Evolutionary conservation across 2,329 filamentous ascomycete species (phyloP), one percentile per base, ranked within the genome.

Genomic region (Cercospora janseana): DNA sequence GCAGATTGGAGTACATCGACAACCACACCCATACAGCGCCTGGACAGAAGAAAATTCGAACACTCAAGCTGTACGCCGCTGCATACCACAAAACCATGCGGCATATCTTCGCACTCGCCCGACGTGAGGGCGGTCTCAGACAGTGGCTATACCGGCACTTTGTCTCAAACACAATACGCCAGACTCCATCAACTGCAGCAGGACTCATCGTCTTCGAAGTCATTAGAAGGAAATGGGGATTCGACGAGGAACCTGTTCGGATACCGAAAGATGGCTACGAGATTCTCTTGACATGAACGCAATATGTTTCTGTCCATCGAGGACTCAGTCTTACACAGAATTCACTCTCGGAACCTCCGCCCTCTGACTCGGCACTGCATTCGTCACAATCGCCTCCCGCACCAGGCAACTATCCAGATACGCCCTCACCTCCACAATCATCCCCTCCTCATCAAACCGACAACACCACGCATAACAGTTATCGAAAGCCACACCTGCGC

Each of bases 181-280:
- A 89, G 68, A 84, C 88, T 2, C 87, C 87, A 0, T 87, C 85
- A 64, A 90, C 87, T 2, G 86, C 83, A 52, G 86, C 86, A 0
- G 87, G 86, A 0, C 66, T 91, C 52, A 87, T 91, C 58, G 87
- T 88, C 15, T 91, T 91, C 65, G 87, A 91, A 69, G 65, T 91
- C 35, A 81, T 89, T 28, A 74, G 87, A 49, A 75, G 86, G 27
- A 88, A 87, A 69, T 90, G 88, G 59, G 83, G 83, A 1, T 74
- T 79, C 51, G 76, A 78, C 2, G 75, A 75, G 13, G 83, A 85
- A 42, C 78, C 78, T 60, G 82, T 82, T 55, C 76, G 76, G 58
- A 88, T 87, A 46, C 79, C 76, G 41, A 80, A 81, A 65, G 84
- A 86, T 56, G 83, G 84, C 1, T 87, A 87, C 59, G 82, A 88